Evolutionary conservation across 192 early-diverging fungal species (phyloP).

Genomic region (Thoreauomyces humboldtii): DNA sequence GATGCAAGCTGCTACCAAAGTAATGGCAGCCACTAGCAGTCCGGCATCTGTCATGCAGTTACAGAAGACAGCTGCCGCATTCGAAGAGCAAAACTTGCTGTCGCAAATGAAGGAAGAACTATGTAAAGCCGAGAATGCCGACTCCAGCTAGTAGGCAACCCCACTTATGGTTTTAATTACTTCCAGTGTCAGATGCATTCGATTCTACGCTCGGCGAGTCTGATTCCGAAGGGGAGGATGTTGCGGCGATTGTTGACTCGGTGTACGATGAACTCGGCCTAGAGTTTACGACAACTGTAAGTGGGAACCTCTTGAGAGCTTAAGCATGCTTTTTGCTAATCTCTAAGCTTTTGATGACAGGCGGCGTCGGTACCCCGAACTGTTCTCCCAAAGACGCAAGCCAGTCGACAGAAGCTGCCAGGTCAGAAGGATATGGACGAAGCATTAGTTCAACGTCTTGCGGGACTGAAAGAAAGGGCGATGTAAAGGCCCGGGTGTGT

Average conservation of each 20-base stretch:
- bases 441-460: not conserved
- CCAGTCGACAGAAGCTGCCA: not conserved
- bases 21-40: constrained; percentile 38
- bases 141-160: too few relatives aligned
- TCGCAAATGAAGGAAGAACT: constrained; percentile 42
- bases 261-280: constrained; percentile 42
- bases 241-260: constrained; percentile 36
- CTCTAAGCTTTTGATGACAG: not conserved
- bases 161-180: not conserved
- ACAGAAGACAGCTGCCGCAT: constrained; percentile 33
- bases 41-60: constrained; percentile 13
- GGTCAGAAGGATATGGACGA: not conserved
- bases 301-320: not conserved
- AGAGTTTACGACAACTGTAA: constrained; percentile 1
- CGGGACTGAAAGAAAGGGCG: not conserved
- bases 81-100: constrained; percentile 28
- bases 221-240: constrained; percentile 37
- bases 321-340: not conserved
- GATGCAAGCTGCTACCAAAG: constrained; percentile 31
- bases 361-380: not conserved
- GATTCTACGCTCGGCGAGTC: constrained; percentile 30
- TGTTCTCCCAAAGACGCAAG: not conserved
- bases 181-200: constrained; percentile 33
- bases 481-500: too few relatives aligned
- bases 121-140: constrained; percentile 5